phyloP scores from a whole-genome alignment of 495 filamentous ascomycete genomes.

The Talaromyces proteolyticus region DNA sequence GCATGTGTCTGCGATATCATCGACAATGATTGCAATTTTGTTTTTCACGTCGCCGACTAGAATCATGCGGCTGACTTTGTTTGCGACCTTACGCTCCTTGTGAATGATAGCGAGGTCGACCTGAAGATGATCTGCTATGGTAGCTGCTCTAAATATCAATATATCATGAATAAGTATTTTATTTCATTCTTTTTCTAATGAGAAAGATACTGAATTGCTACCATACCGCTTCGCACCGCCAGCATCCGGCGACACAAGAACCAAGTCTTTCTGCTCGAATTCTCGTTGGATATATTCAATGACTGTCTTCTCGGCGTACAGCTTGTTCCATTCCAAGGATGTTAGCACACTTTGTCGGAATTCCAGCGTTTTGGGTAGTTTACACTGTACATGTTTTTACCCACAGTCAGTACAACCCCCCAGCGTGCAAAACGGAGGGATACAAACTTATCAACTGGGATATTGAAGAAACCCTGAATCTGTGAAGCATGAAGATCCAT shows the following conservation, averaged over 20 bases:
- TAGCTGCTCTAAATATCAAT: conserved; percentile 51
- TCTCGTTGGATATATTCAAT: conserved; percentile 69
- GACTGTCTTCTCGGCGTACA: conserved; percentile 69
- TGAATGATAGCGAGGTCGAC: conserved; percentile 85
- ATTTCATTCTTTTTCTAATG: no score
- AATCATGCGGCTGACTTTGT: conserved; percentile 87
- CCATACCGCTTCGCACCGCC: conserved; percentile 70
- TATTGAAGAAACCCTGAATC: conserved; percentile 89
- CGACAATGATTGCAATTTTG: conserved; percentile 69
- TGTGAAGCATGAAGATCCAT: conserved; percentile 84
- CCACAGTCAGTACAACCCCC: background rate
- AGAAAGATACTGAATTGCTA: background rate
- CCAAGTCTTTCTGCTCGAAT: conserved; percentile 67
- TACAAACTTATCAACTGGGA: conserved; percentile 58
- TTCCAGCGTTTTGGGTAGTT: background rate
- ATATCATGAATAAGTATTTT: background rate
- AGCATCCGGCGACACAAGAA: conserved; percentile 82
- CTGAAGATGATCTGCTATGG: conserved; percentile 73
- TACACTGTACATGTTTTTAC: background rate
- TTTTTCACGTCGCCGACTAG: conserved; percentile 73
- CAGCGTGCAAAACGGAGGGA: background rate
- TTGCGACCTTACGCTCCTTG: conserved; percentile 69
- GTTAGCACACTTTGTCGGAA: background rate
- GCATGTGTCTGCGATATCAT: conserved; percentile 79
- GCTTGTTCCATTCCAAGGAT: conserved; percentile 33